Base-by-base conservation (phyloP, 1,284 basidiomycete genomes). In the Ustilago trichophora region DNA sequence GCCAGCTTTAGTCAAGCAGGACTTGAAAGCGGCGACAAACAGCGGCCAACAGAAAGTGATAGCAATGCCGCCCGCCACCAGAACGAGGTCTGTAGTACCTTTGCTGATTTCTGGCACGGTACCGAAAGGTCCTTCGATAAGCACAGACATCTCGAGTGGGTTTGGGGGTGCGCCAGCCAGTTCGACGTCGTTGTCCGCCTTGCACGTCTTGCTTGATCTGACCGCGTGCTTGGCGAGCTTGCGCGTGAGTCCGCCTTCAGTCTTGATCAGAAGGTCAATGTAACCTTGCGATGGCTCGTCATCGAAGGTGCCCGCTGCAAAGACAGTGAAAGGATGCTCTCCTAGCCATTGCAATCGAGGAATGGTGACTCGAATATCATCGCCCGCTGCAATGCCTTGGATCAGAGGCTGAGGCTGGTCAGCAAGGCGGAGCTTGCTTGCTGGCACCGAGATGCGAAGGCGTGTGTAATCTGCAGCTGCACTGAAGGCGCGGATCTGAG, bases 11-110 rank as follows among this genome's bases (percentile, higher is more conserved):
- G 8, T 19, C 10, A 16, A 3, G 21, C 36, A 26, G n/a, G 34
- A 33, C 32, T 43, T 21, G 12, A 22, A 31, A 10, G 45, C 45
- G 4, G 33, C 34, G 8, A 33, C 21, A 15, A 69, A 46, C 18
- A 51, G 18, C 3, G 64, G 55, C 19, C 62, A 26, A 18, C 44
- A 48, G 56, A 50, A 64, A 3, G 66, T 60, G 44, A 70, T 45
- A 4, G 65, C 66, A 16, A 70, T 48, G 31, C 66, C 66, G 8
- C 63, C 63, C 3, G 55, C 51, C n/a, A 54, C 44, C n/a, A 66
- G 44, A 1, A 52, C 27, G 6, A 51, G 16, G 24, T 45, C n/a
- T 29, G 27, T 29, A 3, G 33, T 21, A 15, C 13, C 31, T 18
- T 35, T 12, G 10, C 15, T 29, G 13, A 10, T 24, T 13, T 62